Base-by-base conservation (phyloP, 306 rosid species). In the Cicer yamashitae region DNA sequence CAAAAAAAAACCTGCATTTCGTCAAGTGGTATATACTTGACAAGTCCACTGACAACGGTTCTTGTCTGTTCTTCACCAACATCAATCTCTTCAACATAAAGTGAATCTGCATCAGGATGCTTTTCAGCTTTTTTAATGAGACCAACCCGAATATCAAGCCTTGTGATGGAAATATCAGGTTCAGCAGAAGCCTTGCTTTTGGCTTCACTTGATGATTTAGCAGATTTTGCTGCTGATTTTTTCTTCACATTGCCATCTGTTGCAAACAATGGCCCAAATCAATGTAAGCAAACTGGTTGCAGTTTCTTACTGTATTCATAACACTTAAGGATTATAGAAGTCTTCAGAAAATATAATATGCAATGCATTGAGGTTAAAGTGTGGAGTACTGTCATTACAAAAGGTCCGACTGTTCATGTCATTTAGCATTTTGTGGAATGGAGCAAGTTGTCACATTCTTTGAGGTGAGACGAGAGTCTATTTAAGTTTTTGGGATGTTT, bases 31-130 rank as follows among this genome's bases (percentile, higher is more conserved):
- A 92, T 92, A 81, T 79, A 85, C 69, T 90, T 94, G 78, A 92
- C 99, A 7, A 94, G 92, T 67, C 99, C 99, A 77, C 97, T 92
- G 74, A 94, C 99, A 67, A 94, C 97, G 3, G 96, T 94, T 75
- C 97, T 85, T 70, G 93, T 73, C 60, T 80, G 88, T 56, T 74
- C 89, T 79, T 94, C 99, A 11, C 99, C 99, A 15, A 90, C 96
- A 82, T 94, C 96, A 52, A 89, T 92, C 87, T 89, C 91, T 86
- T 92, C 99, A 10, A 92, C 97, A n/a, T 94, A 94, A 0, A 94
- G 83, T 7, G 97, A 60, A 83, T 94, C 99, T 10, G 99, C 99
- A 84, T 88, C 97, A 17, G 99, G 99, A 83, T 92, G 99, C 74
- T 92, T 94, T 83, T 86, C 85, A 62, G 84, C 96, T 51, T 83